Conservation (phyloP, 352 stramenopile species). For the Phytophthora podocarpi region DNA sequence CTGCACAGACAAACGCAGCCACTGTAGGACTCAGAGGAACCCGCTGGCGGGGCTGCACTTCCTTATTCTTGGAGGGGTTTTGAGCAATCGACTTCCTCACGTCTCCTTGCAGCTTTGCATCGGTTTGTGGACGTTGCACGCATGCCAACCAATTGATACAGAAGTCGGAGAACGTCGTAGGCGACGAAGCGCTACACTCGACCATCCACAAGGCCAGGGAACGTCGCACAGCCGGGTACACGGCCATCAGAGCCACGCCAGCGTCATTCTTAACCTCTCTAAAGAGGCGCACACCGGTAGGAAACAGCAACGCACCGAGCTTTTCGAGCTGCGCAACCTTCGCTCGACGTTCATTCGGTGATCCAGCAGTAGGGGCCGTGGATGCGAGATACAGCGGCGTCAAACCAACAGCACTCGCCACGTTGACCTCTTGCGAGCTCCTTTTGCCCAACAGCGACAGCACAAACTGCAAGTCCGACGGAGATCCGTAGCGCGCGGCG, state of each 20-base stretch:
- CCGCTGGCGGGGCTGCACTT: neutral
- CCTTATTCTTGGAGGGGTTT: neutral
- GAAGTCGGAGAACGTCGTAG: conserved; percentile 25
- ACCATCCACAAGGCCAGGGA: conserved; percentile 27
- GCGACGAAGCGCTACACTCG: conserved; percentile 12
- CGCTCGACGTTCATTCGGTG: conserved; percentile 15
- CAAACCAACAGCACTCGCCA: conserved; percentile 18
- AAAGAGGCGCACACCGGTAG: conserved; percentile 15
- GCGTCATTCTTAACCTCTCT: conserved; percentile 18
- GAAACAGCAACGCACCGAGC: conserved; percentile 23
- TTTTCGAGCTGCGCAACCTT: conserved; percentile 29
- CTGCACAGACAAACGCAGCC: conserved; percentile 26
- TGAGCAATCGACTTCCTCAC: neutral
- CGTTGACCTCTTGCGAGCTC: conserved; percentile 18
- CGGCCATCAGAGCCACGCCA: conserved; percentile 4
- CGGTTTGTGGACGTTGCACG: conserved; percentile 25
- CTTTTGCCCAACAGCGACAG: conserved; percentile 18
- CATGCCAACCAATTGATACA: conserved; percentile 36
- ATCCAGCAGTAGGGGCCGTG: conserved; percentile 21
- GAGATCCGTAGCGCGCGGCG: conserved; percentile 31
- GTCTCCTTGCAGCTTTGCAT: neutral
- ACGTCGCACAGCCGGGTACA: conserved; percentile 22
- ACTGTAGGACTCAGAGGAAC: conserved; percentile 26
- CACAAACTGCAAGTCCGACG: conserved; percentile 21
- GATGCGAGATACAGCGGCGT: conserved; percentile 35